These are phyloP conservation scores for Canavalia ensiformis DNA, from an alignment of 306 rosid genomes.

Conservation along the genomic window DNA sequence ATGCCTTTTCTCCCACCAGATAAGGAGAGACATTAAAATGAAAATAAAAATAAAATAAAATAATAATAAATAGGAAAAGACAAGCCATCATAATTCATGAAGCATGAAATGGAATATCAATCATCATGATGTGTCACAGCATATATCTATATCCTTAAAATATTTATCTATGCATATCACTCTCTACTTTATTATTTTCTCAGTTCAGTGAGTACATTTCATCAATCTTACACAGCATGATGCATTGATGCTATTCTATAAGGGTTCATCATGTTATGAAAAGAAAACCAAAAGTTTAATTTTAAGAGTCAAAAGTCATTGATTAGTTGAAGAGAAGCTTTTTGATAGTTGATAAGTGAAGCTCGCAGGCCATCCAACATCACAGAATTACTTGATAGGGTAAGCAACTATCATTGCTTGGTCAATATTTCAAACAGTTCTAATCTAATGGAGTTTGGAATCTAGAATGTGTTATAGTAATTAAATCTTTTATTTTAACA, in stretches of 20 bases:
- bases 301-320: constrained; percentile 8
- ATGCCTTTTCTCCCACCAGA: neutral
- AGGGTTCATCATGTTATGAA: constrained; percentile 31
- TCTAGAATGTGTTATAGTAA: neutral
- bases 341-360: constrained; percentile 21
- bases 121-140: neutral
- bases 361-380: constrained; percentile 14
- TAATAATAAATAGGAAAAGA: constrained; percentile 1
- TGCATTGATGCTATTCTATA: neutral
- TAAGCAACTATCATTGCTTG: constrained; percentile 4
- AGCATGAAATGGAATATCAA: constrained; percentile 33
- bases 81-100: constrained; percentile 16
- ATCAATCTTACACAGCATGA: constrained; percentile 9
- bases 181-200: constrained; percentile 32
- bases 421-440: neutral
- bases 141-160: constrained; percentile 12
- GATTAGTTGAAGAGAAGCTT: constrained; percentile 31
- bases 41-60: constrained; percentile 1
- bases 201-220: neutral
- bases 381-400: constrained; percentile 29
- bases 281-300: constrained; percentile 30
- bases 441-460: constrained; percentile 1
- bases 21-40: neutral
- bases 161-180: constrained; percentile 14
- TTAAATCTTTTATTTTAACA: neutral